Conservation (phyloP, 345 rosid species). For the Arabidopsis arenosa region DNA sequence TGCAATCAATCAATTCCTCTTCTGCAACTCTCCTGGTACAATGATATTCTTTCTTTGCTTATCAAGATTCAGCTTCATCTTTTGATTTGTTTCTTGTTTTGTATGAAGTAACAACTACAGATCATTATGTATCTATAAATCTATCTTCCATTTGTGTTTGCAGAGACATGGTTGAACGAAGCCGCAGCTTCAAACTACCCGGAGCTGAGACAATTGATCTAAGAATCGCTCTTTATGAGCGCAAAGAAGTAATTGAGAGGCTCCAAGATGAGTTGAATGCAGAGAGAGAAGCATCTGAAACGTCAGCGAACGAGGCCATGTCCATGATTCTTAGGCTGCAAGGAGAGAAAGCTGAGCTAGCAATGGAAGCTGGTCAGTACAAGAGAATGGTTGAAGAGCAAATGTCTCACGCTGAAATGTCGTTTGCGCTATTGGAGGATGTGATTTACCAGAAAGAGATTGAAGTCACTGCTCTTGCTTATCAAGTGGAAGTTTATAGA, state of each 20-base stretch:
- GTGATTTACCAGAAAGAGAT: conserved; percentile 72
- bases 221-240: conserved; percentile 61
- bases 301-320: conserved; percentile 78
- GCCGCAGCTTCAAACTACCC: conserved; percentile 36
- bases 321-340: conserved; percentile 91
- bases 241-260: conserved; percentile 72
- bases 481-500: conserved; percentile 72
- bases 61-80: conserved; percentile 18
- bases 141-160: background rate
- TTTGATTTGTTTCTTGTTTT: background rate
- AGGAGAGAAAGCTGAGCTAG: conserved; percentile 74
- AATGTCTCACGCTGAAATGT: conserved; percentile 74
- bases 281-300: conserved; percentile 81
- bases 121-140: conserved; percentile 17
- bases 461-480: conserved; percentile 77
- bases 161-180: conserved; percentile 57
- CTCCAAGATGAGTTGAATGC: conserved; percentile 66
- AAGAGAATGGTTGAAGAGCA: conserved; percentile 82
- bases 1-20: conserved; percentile 8
- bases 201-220: conserved; percentile 53
- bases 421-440: conserved; percentile 66
- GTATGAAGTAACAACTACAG: background rate
- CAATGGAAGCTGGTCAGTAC: conserved; percentile 84
- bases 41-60: conserved; percentile 1
- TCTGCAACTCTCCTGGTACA: conserved; percentile 18